Evolutionary conservation across 2,329 filamentous ascomycete species (phyloP).

Genomic region (Aspergillus tubingensis): DNA sequence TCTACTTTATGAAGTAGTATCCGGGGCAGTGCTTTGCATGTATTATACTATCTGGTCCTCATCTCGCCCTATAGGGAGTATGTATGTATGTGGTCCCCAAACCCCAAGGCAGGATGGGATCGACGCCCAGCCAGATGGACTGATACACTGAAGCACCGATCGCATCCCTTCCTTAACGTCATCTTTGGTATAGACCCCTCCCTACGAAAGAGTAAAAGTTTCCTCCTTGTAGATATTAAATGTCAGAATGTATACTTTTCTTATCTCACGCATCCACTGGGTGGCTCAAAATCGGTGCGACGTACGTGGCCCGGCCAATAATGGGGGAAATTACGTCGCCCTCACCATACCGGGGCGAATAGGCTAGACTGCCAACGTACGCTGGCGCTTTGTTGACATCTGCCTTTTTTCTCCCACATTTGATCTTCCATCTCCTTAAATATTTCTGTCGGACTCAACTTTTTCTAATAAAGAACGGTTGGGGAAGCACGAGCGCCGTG

Average conservation of each 20-base stretch:
- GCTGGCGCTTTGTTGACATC: background rate
- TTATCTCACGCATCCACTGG: background rate
- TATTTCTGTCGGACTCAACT: background rate
- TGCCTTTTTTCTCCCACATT: background rate
- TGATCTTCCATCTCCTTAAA: background rate
- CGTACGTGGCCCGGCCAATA: slow-evolving; percentile 13
- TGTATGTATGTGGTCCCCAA: background rate
- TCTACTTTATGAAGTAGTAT: too few species aligned
- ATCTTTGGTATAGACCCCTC: background rate
- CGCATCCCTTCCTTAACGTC: background rate
- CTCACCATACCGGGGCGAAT: background rate
- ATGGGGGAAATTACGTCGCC: slow-evolving; percentile 4
- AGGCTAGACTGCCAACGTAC: background rate
- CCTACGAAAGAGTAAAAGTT: background rate
- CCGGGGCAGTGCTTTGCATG: too few species aligned
- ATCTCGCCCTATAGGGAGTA: background rate
- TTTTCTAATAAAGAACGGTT: background rate
- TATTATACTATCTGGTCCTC: too few species aligned
- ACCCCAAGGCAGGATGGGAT: slow-evolving; percentile 11
- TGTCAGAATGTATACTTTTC: background rate
- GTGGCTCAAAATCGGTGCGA: background rate
- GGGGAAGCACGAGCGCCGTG: background rate
- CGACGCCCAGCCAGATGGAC: slow-evolving; percentile 5
- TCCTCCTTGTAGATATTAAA: background rate
- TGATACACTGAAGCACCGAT: background rate